phyloP scores from a whole-genome alignment of 345 rosid species.

The Citrus hindsii region DNA sequence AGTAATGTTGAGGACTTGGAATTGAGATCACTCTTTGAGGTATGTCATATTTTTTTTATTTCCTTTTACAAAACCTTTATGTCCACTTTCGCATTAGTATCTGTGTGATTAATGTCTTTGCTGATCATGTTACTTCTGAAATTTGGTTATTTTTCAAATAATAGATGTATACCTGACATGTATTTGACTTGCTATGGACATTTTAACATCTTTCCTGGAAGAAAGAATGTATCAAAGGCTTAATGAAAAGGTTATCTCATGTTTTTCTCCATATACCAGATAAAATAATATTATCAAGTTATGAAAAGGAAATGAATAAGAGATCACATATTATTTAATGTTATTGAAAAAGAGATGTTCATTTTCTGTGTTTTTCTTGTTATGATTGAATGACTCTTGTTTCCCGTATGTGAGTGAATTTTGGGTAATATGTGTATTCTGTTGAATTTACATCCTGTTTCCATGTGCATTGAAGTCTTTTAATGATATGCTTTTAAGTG shows the following conservation, averaged over 20 bases:
- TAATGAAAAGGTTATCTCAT: neutral
- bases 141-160: neutral
- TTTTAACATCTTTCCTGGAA: neutral
- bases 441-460: neutral
- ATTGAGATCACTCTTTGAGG: slow-evolving; percentile 86
- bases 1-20: slow-evolving; percentile 92
- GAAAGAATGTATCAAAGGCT: neutral
- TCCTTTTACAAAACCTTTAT: neutral
- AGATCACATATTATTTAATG: neutral
- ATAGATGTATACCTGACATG: neutral
- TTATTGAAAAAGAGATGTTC: neutral
- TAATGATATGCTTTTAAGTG: neutral
- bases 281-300: neutral
- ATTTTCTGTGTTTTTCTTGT: neutral
- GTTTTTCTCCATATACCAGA: neutral
- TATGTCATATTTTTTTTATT: slow-evolving; percentile 18
- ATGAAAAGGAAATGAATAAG: neutral
- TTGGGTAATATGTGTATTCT: neutral
- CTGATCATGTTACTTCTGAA: neutral
- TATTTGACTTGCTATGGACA: neutral
- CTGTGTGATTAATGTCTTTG: neutral
- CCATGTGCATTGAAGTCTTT: neutral
- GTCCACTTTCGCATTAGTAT: neutral
- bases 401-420: neutral
- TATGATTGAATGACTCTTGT: neutral